phyloP scores from a whole-genome alignment of 768 basidiomycete species.

The Lactifluus piperatus region DNA sequence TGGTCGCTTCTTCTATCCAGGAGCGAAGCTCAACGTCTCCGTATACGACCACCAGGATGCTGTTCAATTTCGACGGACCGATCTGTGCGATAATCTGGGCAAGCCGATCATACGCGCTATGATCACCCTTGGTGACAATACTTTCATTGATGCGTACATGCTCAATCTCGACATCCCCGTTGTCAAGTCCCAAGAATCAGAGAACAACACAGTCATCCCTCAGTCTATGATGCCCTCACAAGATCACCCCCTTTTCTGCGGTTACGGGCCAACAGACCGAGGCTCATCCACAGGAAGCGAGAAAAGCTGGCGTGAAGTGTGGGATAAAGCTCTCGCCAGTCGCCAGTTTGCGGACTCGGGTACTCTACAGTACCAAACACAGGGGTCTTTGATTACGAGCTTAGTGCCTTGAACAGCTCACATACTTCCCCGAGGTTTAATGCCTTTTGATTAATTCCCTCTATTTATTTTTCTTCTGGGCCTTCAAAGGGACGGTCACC shows the following conservation, averaged over 20 bases:
- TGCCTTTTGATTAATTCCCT: background rate
- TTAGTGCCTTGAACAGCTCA: too few species aligned
- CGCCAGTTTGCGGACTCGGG: background rate
- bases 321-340: constrained; percentile 7
- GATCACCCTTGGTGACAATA: constrained; percentile 16
- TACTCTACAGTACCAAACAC: background rate
- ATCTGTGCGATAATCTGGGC: constrained; percentile 11
- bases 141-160: constrained; percentile 14
- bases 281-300: background rate
- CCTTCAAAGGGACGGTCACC: too few species aligned
- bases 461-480: too few species aligned
- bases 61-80: constrained; percentile 8
- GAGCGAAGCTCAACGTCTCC: constrained; percentile 10
- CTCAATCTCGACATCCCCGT: constrained; percentile 11
- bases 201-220: background rate
- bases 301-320: constrained; percentile 10
- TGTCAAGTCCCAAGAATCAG: background rate
- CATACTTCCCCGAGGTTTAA: too few species aligned
- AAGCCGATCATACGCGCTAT: constrained; percentile 15
- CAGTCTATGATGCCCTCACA: background rate
- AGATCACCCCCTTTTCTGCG: constrained; percentile 19
- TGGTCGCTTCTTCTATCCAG: constrained; percentile 10
- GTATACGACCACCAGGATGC: constrained; percentile 14
- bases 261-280: background rate
- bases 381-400: too few species aligned